phyloP scores from a whole-genome alignment of 2,329 filamentous ascomycete species.

The Cordyceps cateniannulata region DNA sequence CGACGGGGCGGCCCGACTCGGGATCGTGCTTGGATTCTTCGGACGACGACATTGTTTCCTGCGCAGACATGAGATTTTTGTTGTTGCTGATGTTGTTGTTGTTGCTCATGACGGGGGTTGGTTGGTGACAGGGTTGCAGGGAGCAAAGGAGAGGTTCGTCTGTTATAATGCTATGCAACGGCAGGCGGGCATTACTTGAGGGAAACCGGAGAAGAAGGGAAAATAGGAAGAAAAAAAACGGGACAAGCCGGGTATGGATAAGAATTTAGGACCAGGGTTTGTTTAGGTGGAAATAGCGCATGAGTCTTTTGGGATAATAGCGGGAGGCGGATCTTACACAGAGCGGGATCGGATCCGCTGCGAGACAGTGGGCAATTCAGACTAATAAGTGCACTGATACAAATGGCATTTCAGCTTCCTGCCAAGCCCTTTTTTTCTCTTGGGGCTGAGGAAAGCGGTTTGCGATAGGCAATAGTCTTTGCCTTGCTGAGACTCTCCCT shows the following conservation, averaged over 20 bases:
- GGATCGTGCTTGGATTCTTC: constrained; percentile 13
- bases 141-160: neutral
- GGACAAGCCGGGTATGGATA: constrained; percentile 7
- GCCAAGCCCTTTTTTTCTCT: neutral
- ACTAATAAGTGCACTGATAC: neutral
- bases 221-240: neutral
- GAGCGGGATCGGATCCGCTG: constrained; percentile 10
- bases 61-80: neutral
- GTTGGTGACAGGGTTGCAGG: neutral
- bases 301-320: constrained; percentile 5
- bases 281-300: constrained; percentile 10
- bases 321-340: constrained; percentile 11
- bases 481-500: neutral
- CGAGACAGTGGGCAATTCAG: constrained; percentile 3
- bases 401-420: neutral
- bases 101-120: neutral
- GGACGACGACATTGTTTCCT: constrained; percentile 8
- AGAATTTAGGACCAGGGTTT: constrained; percentile 7
- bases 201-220: neutral
- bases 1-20: constrained; percentile 13
- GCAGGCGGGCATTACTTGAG: neutral
- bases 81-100: neutral
- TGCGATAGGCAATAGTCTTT: neutral
- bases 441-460: too few species aligned
- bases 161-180: neutral